These are phyloP conservation scores for Trichoderma sp. DNA, from an alignment of 2,329 filamentous ascomycete species.

Conservation along the genomic window DNA sequence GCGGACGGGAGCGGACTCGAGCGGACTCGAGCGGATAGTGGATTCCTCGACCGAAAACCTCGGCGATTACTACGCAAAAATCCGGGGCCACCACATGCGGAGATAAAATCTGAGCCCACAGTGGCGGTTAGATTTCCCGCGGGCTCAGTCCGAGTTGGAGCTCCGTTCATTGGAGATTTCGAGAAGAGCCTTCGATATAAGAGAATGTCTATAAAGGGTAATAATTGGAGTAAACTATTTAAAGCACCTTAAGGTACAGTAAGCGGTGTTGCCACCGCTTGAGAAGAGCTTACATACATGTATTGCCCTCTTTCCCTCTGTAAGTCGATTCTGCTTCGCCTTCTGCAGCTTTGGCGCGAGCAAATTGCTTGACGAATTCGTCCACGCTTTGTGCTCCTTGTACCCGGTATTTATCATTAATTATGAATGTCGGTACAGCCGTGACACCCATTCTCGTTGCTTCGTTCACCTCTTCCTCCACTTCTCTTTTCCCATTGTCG, in stretches of 20 bases:
- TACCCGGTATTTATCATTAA: not conserved
- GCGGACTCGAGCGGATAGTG: conserved; percentile 12
- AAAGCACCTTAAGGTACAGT: not conserved
- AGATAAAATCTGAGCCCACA: not conserved
- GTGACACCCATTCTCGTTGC: not conserved
- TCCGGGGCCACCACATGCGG: not conserved
- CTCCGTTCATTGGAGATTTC: not conserved
- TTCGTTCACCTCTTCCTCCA: not conserved
- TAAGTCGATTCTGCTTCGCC: not conserved
- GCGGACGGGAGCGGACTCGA: not conserved
- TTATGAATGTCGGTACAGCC: not conserved
- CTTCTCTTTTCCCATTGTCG: not conserved
- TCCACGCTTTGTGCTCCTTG: not conserved
- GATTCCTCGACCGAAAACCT: not conserved
- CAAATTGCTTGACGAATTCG: not conserved
- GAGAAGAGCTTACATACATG: not conserved
- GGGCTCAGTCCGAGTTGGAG: not conserved
- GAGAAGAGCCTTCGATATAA: not conserved
- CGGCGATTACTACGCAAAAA: not conserved
- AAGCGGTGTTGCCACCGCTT: not conserved
- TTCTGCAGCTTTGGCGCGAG: not conserved
- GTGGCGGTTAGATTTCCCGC: not conserved
- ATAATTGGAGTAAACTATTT: not conserved
- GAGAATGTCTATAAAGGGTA: not conserved
- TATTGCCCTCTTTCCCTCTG: not conserved